phyloP scores from a whole-genome alignment of 1,284 basidiomycete species.

The Trichosporon ovoides region DNA sequence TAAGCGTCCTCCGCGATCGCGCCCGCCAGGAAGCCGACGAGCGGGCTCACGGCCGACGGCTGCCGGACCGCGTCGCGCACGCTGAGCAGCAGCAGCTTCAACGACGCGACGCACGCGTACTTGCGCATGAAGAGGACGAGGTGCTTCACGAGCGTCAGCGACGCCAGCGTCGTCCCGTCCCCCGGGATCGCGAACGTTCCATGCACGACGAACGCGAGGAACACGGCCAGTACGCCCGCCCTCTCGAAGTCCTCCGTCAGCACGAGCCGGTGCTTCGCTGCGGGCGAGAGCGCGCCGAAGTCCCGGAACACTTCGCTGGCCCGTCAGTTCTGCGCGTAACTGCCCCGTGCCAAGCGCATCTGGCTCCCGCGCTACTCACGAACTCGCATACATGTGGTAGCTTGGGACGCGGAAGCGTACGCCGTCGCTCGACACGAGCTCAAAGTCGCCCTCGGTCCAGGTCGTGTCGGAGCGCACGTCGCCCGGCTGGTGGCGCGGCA shows the following conservation, averaged over 20 bases:
- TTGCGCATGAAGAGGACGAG: slow-evolving; percentile 12
- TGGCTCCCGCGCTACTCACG: too few species aligned
- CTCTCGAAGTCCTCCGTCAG: slow-evolving; percentile 9
- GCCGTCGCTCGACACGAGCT: slow-evolving; percentile 14
- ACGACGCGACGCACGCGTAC: slow-evolving; percentile 11
- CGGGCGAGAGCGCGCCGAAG: background rate
- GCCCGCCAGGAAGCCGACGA: slow-evolving; percentile 15
- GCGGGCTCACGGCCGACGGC: slow-evolving; percentile 9
- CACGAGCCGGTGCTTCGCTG: background rate
- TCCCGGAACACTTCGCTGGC: slow-evolving; percentile 17
- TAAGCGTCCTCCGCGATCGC: slow-evolving; percentile 17
- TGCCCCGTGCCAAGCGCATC: too few species aligned
- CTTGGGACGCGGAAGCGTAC: slow-evolving; percentile 18
- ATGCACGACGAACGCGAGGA: slow-evolving; percentile 12
- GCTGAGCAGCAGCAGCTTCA: slow-evolving; percentile 7
- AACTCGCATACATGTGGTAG: slow-evolving; percentile 17
- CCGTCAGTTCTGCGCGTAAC: too few species aligned
- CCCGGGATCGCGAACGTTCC: slow-evolving; percentile 12
- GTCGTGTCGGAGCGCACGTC: slow-evolving; percentile 6
- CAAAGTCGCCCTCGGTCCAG: slow-evolving; percentile 20
- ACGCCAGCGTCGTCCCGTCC: slow-evolving; percentile 18
- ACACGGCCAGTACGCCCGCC: slow-evolving; percentile 13
- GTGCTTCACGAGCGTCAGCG: slow-evolving; percentile 3
- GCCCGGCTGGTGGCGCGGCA: background rate
- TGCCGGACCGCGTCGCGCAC: slow-evolving; percentile 16